Evolutionary conservation across 225 moss, liverwort and hornwort genomes (phyloP), one percentile per base, ranked within the genome.

Genomic region (Asterella californica): DNA sequence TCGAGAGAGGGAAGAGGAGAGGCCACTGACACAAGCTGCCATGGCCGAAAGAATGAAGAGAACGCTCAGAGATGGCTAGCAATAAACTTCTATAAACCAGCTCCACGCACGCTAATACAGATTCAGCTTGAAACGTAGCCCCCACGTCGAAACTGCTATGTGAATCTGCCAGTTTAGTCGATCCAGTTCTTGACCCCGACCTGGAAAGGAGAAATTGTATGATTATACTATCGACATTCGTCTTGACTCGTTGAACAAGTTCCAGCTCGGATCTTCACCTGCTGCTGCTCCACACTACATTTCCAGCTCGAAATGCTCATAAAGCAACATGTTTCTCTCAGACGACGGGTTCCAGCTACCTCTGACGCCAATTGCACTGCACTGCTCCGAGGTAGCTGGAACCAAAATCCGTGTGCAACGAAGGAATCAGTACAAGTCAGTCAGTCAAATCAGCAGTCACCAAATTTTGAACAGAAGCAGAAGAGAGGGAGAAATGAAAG

Each of bases 1-100:
- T 19, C 9, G 42, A n/a, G 63, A 62, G 12, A 79, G 52, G 32
- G 79, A 70, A 50, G 70, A 69, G 2, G 79, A 79, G 22, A 79
- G 79, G 18, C 68, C 69, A 25, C 54, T 79, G 69, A 68, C 69
- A 79, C 79, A 70, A 79, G 79, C 79, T 79, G 79, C 79, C 79
- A 79, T 79, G 67, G 79, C 79, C 67, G 70, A 70, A 77, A 10
- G 64, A 77, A 77, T 63, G 42, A 11, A 15, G 6, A 21, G 17
- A 19, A 55, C 3, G 29, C 15, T 32, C 7, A 15, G 55, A 74
- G 15, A 29, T 47, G 46, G n/a, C 24, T 45, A 71, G 62, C 6
- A 74, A 74, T 32, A 67, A 25, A 63, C n/a, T 63, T 33, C 0
- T 9, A 15, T 32, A 66, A 34, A 14, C 4, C 30, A 67, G 17